Evolutionary conservation across 257 asterid genomes (phyloP), one percentile per base, ranked within the genome.

Genomic region (Cordia subcordata): DNA sequence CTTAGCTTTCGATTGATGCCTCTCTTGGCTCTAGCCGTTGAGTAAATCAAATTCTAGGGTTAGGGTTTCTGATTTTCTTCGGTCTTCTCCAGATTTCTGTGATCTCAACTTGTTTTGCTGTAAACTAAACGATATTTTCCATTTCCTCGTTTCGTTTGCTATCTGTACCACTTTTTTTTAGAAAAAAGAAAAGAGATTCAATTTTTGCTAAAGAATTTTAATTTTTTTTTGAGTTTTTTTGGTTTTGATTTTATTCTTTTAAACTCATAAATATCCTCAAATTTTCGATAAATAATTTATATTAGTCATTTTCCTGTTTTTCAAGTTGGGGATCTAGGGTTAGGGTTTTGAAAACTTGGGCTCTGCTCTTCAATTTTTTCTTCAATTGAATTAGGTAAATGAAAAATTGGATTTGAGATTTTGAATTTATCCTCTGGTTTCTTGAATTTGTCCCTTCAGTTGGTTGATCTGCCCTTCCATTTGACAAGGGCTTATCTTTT

Each of bases 271-370:
- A n/a, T n/a, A n/a, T n/a, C n/a, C n/a, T n/a, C n/a, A n/a, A n/a
- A n/a, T n/a, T n/a, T n/a, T n/a, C n/a, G n/a, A n/a, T n/a, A n/a
- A n/a, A n/a, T n/a, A n/a, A n/a, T n/a, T n/a, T n/a, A n/a, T n/a
- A n/a, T n/a, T n/a, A n/a, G n/a, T n/a, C n/a, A n/a, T n/a, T n/a
- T n/a, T n/a, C n/a, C n/a, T n/a, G n/a, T 11, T 27, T 53, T 9
- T 51, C 14, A 10, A 50, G 4, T 58, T 58, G 53, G 74, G 64
- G 62, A 56, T 74, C 52, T 57, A 44, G 72, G 66, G 66, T 66
- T 66, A 38, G 55, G 64, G 27, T 58, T 63, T 47, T 18, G 38
- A 32, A 18, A 16, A 14, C 12, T 4, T n/a, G n/a, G n/a, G n/a
- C n/a, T n/a, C n/a, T n/a, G n/a, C n/a, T 17, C n/a, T 60, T 53